Evolutionary conservation across 2,329 filamentous ascomycete genomes (phyloP), one percentile per base, ranked within the genome.

Genomic region (Exophiala oligosperma): DNA sequence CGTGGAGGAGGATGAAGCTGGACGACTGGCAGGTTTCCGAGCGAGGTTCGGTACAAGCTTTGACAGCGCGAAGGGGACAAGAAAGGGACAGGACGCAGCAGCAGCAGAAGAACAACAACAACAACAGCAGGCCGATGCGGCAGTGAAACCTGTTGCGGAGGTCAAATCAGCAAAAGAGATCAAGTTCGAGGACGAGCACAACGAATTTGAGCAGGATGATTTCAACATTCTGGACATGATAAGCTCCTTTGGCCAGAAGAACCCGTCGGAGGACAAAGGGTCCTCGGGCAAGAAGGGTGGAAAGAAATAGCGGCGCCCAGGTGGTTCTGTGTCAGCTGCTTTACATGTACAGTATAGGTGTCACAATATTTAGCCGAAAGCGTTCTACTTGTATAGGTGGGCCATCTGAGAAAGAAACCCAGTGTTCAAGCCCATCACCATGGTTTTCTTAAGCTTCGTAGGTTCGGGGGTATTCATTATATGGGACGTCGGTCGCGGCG

Each of bases 1-100:
- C 73, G 83, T 97, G 57, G 94, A 99, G 77, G 86, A 95, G 63
- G 94, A 99, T 74, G 94, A 97, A 81, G 93, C 94, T 2, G 94
- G 94, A 17, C 85, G 89, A 71, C 77, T 99, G 69, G 89, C 88
- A 52, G 89, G 90, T 55, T 99, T 99, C 79, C 83, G 94, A 69
- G 83, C 83, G 61, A 84, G 89, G 57, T 99, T 92, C 78, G 94
- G 94, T 26, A 81, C 88, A 59, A 86, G 85, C 9, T 99, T 90
- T 81, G 94, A 99, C 77, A 79, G 84, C 41, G 69, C 59, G 12
- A 64, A 65, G 2, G 64, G 65, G 38, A 68, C 68, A 49, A 72
- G 70, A 28, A 61, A 58, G 7, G 65, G 67, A 21, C 51, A 57
- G 4, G 66, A 71, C 55, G 64, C 68, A 8, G 70, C 68, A 56